phyloP scores from a whole-genome alignment of 2,329 filamentous ascomycete genomes.

The Niveomyces coronatus region DNA sequence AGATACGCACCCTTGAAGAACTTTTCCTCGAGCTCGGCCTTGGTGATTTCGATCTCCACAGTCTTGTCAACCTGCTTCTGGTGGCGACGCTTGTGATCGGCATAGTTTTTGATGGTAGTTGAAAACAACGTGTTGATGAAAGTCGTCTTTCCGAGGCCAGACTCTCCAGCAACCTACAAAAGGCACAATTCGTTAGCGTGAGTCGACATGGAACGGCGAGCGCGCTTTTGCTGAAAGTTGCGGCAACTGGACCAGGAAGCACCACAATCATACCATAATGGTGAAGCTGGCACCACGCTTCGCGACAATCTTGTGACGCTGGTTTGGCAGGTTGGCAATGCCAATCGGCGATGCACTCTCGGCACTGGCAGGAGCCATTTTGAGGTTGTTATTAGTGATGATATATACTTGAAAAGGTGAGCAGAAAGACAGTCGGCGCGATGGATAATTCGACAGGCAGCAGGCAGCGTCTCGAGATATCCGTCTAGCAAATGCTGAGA shows the following conservation, averaged over 20 bases:
- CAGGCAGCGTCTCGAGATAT: conserved; percentile 7
- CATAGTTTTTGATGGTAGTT: conserved; percentile 99
- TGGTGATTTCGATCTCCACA: conserved; percentile 99
- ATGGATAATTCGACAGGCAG: conserved; percentile 4
- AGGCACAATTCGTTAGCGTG: conserved; percentile 11
- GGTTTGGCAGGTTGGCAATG: conserved; percentile 65
- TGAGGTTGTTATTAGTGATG: no score
- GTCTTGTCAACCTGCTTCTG: conserved; percentile 99
- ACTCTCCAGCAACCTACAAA: conserved; percentile 96
- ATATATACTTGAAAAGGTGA: conserved; percentile 6
- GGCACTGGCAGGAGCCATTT: conserved; percentile 47
- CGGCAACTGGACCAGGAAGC: not conserved
- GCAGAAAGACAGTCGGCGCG: not conserved
- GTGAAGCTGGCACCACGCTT: conserved; percentile 95
- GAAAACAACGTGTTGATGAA: conserved; percentile 99
- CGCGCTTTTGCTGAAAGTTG: not conserved
- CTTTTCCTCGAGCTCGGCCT: conserved; percentile 99
- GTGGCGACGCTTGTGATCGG: conserved; percentile 98
- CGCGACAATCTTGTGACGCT: conserved; percentile 65
- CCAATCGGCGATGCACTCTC: conserved; percentile 60
- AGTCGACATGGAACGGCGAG: not conserved
- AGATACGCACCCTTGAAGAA: conserved; percentile 87
- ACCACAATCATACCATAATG: conserved; percentile 67
- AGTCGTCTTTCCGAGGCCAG: conserved; percentile 95
- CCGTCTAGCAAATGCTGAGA: conserved; percentile 9